Conservation (phyloP, 176 grass and related monocot species). For the Guadua angustifolia region DNA sequence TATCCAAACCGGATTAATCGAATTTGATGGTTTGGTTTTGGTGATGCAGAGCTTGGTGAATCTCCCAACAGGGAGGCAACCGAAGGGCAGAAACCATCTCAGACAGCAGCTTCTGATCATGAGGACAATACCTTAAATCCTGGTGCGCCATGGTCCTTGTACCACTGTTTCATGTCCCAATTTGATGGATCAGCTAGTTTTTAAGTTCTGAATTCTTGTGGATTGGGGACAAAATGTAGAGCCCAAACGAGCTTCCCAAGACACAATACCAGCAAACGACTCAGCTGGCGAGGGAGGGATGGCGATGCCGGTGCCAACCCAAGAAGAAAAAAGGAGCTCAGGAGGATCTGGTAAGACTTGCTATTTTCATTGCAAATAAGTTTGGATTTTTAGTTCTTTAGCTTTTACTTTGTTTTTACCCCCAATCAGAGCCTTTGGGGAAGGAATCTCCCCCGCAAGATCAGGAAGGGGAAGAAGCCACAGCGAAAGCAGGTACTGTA, state of each 20-base stretch:
- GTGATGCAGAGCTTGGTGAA: conserved; percentile 28
- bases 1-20: neutral
- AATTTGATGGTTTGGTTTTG: conserved; percentile 19
- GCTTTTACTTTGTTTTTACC: neutral
- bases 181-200: conserved; percentile 6
- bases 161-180: conserved; percentile 11
- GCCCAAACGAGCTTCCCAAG: conserved; percentile 8
- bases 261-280: conserved; percentile 1
- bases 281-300: neutral
- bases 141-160: conserved; percentile 30
- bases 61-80: conserved; percentile 34
- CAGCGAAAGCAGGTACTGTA: conserved; percentile 24
- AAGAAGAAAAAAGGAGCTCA: conserved; percentile 1
- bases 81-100: conserved; percentile 12
- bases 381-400: neutral
- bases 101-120: conserved; percentile 8
- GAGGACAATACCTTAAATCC: conserved; percentile 3
- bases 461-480: conserved; percentile 20
- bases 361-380: neutral
- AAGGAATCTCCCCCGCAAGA: neutral
- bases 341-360: conserved; percentile 37
- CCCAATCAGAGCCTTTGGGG: neutral
- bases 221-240: conserved; percentile 37
- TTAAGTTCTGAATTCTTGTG: conserved; percentile 26
- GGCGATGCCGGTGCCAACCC: neutral